Evolutionary conservation across 805 yeast species (phyloP), one percentile per base, ranked within the genome.

Genomic region (Pichia scutulata): DNA sequence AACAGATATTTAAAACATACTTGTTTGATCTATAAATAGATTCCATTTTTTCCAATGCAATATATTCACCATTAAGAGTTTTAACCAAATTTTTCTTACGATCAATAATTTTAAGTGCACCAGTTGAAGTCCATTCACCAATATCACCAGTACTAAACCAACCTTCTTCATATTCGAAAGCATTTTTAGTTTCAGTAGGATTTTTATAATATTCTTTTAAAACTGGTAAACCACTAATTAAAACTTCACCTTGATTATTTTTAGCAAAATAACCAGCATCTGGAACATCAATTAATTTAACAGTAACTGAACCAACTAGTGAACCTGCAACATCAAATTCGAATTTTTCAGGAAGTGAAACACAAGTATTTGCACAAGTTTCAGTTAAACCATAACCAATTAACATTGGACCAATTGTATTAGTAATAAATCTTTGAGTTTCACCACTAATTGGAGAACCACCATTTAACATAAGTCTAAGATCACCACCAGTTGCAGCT

Each of bases 141-240:
- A 93, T 89, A 68, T 93, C 99, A 69, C 99, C 99, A 33, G 98
- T 93, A 65, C 74, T 77, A 75, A 93, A 93, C 97, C 97, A 93
- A 23, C 90, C 95, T 60, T 86, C 90, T 53, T 84, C 86, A 48
- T 81, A 75, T 44, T 76, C 73, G 61, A 86, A 81, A 1, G 95
- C 87, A 19, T 69, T 80, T 44, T 73, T 68, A 19, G 97, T 92
- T 70, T 90, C 98, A 64, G 81, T 74, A 52, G 80, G 82, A 68
- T 92, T 90, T 68, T 82, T 79, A 73, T 76, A 93, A 71, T 93
- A 93, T 62, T 86, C 89, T 26, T 77, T 71, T 36, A 83, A 74
- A 45, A 93, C 85, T 44, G 85, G 74, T 24, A 72, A 78, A 62
- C 98, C 98, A 57, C 73, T 72, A 60, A 93, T 76, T 69, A 83